Conservation (phyloP, 495 filamentous ascomycete species). For the Penicillium canariense region DNA sequence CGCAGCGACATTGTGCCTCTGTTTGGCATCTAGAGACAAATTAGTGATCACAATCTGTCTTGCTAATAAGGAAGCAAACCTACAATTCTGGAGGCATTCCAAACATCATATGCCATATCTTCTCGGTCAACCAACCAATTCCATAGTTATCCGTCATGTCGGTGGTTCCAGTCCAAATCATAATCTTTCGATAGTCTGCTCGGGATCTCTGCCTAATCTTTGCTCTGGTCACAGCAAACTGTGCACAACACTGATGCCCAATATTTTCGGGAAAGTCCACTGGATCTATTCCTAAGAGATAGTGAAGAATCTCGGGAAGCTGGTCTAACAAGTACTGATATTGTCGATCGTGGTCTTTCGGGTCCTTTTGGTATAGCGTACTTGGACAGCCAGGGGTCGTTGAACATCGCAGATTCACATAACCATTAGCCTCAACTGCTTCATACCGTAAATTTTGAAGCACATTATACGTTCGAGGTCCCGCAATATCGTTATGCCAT, state of each 20-base stretch:
- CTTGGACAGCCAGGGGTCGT: not conserved
- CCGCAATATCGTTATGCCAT: conserved; percentile 27
- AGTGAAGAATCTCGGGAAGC: conserved; percentile 13
- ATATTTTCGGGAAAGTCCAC: conserved; percentile 20
- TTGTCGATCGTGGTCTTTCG: conserved; percentile 8
- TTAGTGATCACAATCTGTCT: too few relatives aligned
- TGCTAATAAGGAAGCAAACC: too few relatives aligned
- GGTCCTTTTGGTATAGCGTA: not conserved
- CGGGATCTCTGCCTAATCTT: conserved; percentile 23
- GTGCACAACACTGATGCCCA: conserved; percentile 33
- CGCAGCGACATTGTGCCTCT: not conserved
- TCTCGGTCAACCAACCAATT: conserved; percentile 25
- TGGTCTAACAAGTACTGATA: conserved; percentile 18
- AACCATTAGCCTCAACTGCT: conserved; percentile 15
- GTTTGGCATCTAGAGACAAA: too few relatives aligned
- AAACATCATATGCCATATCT: conserved; percentile 27
- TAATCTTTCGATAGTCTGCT: conserved; percentile 27
- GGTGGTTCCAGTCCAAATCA: conserved; percentile 25
- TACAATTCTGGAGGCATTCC: conserved; percentile 20
- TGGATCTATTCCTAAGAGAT: conserved; percentile 1
- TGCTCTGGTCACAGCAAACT: conserved; percentile 26
- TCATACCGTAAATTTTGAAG: conserved; percentile 16
- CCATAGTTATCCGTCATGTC: conserved; percentile 25
- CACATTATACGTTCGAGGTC: conserved; percentile 11
- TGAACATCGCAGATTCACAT: conserved; percentile 20